A percentile compares a stretch with the other conserved stretches of the same genome.
Evolutionary conservation across 371 early-diverging fungal genomes (phyloP).

Genomic region (Mucor indicus): DNA sequence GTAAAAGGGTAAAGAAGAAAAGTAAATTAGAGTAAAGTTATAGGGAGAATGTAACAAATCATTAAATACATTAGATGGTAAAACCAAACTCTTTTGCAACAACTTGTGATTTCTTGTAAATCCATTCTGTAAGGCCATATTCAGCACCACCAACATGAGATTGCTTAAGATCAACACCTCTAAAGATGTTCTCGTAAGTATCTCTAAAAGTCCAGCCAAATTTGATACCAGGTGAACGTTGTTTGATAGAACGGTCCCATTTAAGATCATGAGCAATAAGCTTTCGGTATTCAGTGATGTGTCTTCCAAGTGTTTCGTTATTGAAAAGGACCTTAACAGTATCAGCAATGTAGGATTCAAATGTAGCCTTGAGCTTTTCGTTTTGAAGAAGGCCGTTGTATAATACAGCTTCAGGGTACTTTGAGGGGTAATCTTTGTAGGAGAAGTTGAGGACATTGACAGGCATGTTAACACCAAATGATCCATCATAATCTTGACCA

Average conservation of each 20-base stretch:
- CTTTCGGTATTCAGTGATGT: conserved; percentile 45
- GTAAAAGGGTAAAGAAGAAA: background rate
- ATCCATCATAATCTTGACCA: conserved; percentile 55
- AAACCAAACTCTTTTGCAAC: conserved; percentile 38
- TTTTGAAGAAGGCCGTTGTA: conserved; percentile 52
- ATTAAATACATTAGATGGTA: conserved; percentile 19
- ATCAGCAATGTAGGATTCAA: conserved; percentile 46
- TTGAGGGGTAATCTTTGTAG: conserved; percentile 34
- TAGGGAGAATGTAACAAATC: no score
- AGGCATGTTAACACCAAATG: conserved; percentile 51
- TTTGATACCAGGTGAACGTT: conserved; percentile 51
- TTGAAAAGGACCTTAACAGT: conserved; percentile 51
- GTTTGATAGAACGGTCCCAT: conserved; percentile 54
- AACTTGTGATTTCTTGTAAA: conserved; percentile 16
- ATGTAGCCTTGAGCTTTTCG: conserved; percentile 22
- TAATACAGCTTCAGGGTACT: conserved; percentile 38
- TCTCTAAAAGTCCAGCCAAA: conserved; percentile 45
- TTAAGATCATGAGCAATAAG: conserved; percentile 47
- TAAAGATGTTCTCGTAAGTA: conserved; percentile 34
- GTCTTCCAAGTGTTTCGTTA: conserved; percentile 43
- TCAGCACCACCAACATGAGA: conserved; percentile 42
- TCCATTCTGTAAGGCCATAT: conserved; percentile 49
- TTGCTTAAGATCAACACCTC: conserved; percentile 22
- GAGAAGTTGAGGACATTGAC: conserved; percentile 27
- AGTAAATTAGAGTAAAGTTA: background rate